Evolutionary conservation across 2,329 filamentous ascomycete genomes (phyloP).

Genomic region (Sporothrix pseudoabietina): DNA sequence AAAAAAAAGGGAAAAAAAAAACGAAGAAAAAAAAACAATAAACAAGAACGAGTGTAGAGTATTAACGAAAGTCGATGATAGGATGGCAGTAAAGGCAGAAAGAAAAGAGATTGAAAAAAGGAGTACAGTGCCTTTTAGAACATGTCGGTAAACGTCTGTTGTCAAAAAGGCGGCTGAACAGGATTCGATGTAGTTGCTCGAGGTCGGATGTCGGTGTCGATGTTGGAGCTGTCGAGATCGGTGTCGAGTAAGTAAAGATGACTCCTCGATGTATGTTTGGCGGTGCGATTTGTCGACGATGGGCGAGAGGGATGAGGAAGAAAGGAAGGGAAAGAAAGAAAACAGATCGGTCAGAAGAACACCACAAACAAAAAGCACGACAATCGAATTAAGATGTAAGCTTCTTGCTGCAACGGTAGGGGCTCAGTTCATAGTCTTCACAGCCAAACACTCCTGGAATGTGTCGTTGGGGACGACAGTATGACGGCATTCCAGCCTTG

Average conservation of each 20-base stretch:
- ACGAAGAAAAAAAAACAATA: background rate
- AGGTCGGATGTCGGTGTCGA: background rate
- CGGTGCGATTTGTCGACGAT: conserved; percentile 3
- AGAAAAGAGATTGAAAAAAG: background rate
- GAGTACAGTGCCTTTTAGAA: background rate
- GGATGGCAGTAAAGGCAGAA: background rate
- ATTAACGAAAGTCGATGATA: background rate
- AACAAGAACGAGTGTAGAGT: background rate
- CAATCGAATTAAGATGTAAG: background rate
- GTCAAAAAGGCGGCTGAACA: background rate
- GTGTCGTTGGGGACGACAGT: conserved; percentile 37
- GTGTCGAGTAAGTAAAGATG: background rate
- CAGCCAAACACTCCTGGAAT: conserved; percentile 36
- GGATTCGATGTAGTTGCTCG: background rate
- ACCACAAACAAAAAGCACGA: conserved; percentile 18
- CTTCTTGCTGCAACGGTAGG: background rate
- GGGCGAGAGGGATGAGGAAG: conserved; percentile 9
- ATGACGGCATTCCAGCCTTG: conserved; percentile 27
- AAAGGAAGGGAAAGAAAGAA: background rate
- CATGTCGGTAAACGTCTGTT: conserved; percentile 13
- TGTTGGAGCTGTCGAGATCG: background rate
- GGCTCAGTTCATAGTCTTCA: background rate
- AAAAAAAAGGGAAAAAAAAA: background rate
- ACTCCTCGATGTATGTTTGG: background rate
- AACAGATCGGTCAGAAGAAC: background rate